Evolutionary conservation across 495 filamentous ascomycete genomes (phyloP).

Genomic region (Neurospora sp.): DNA sequence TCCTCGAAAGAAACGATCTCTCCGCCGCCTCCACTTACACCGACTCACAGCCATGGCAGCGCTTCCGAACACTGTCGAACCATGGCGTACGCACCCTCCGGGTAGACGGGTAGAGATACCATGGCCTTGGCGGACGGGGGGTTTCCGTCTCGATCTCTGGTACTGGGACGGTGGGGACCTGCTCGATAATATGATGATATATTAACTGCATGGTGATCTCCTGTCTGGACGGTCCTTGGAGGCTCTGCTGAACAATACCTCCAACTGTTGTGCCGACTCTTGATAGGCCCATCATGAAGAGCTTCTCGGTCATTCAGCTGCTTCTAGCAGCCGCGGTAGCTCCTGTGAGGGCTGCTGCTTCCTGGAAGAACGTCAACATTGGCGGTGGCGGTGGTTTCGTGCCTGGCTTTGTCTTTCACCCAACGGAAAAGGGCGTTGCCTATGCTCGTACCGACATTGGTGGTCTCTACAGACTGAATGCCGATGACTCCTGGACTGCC

Average conservation of each 20-base stretch:
- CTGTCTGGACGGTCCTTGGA: background rate
- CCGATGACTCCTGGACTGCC: slow-evolving; percentile 46
- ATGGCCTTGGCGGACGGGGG: background rate
- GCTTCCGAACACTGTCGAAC: background rate
- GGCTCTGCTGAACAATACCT: slow-evolving; percentile 5
- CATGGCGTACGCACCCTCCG: background rate
- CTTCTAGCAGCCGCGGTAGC: slow-evolving; percentile 22
- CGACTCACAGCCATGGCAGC: background rate
- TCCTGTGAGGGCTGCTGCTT: slow-evolving; percentile 22
- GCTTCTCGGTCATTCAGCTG: slow-evolving; percentile 21
- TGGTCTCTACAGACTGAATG: slow-evolving; percentile 47
- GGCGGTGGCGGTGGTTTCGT: slow-evolving; percentile 53
- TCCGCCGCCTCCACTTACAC: background rate
- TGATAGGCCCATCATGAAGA: slow-evolving; percentile 20
- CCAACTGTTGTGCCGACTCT: background rate
- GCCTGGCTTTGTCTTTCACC: slow-evolving; percentile 50
- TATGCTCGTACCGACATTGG: slow-evolving; percentile 57
- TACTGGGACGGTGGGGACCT: background rate
- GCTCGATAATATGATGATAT: slow-evolving; percentile 2
- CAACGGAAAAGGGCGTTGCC: slow-evolving; percentile 43
- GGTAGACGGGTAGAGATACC: slow-evolving; percentile 7
- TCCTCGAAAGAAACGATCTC: background rate
- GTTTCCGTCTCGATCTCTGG: background rate
- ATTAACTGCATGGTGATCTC: slow-evolving; percentile 10
- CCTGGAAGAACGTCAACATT: slow-evolving; percentile 40